Conservation (phyloP, 2,329 filamentous ascomycete species). For the Fusarium bactridioides region DNA sequence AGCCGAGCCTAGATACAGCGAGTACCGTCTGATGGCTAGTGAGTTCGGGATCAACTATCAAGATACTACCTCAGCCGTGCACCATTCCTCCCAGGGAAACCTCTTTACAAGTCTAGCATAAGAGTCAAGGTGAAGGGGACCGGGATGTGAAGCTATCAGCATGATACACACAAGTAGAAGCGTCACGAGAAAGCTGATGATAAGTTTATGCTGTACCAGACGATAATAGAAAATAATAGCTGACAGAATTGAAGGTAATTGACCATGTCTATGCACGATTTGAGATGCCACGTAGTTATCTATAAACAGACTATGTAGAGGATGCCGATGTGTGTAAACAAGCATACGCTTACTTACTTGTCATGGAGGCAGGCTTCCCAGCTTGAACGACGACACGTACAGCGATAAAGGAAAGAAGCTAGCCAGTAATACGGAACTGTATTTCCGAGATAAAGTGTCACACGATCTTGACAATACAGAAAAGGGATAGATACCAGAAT, state of each 20-base stretch:
- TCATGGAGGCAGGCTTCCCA: neutral
- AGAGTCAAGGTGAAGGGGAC: neutral
- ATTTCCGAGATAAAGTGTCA: neutral
- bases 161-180: neutral
- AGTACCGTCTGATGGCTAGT: neutral
- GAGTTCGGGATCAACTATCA: neutral
- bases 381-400: neutral
- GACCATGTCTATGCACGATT: neutral
- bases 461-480: neutral
- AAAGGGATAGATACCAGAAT: neutral
- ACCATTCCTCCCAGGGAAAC: conserved; percentile 5
- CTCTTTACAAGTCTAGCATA: conserved; percentile 17
- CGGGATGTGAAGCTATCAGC: neutral
- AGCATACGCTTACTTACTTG: neutral
- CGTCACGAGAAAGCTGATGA: neutral
- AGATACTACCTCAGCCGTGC: neutral
- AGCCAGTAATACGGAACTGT: neutral
- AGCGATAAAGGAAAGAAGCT: neutral
- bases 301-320: too few relatives aligned
- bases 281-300: neutral
- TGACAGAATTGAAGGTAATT: neutral
- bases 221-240: too few relatives aligned
- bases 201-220: neutral
- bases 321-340: neutral
- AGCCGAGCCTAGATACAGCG: conserved; percentile 1